Evolutionary conservation across 371 early-diverging fungal genomes (phyloP).

Genomic region (Mucor circinelloides): DNA sequence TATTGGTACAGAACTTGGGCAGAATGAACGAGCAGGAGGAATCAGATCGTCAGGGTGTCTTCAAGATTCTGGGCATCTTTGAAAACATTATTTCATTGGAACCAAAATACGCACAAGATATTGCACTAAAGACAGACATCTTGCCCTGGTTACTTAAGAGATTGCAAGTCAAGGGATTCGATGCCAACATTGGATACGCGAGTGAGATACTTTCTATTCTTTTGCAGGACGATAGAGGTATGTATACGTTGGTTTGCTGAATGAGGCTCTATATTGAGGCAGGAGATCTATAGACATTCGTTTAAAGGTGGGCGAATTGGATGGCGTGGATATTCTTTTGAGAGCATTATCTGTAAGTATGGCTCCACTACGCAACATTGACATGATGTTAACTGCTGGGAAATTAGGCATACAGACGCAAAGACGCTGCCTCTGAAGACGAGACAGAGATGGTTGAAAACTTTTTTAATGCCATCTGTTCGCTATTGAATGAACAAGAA

Average conservation of each 20-base stretch:
- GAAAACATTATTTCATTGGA: constrained; percentile 85
- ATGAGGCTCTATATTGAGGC: neutral
- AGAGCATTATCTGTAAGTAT: constrained; percentile 57
- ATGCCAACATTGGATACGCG: constrained; percentile 84
- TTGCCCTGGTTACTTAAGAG: constrained; percentile 77
- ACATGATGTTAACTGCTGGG: neutral
- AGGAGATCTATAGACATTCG: constrained; percentile 53
- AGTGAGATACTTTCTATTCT: constrained; percentile 87
- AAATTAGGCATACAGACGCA: constrained; percentile 59
- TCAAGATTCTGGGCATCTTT: constrained; percentile 81
- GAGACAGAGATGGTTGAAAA: constrained; percentile 92
- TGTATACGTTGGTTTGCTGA: neutral
- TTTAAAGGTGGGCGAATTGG: constrained; percentile 60
- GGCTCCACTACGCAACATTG: neutral
- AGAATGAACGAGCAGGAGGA: constrained; percentile 80
- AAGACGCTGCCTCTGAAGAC: constrained; percentile 83
- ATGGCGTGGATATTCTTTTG: constrained; percentile 77
- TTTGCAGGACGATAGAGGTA: constrained; percentile 73
- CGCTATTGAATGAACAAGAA: constrained; percentile 58
- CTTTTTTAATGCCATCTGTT: constrained; percentile 81
- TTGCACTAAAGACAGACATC: constrained; percentile 66
- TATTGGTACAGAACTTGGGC: constrained; percentile 78
- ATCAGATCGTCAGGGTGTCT: constrained; percentile 86
- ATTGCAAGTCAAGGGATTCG: constrained; percentile 60
- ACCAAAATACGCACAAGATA: constrained; percentile 63